Base-by-base conservation (phyloP, 441 rosid genomes). In the Erodium moschatum region DNA sequence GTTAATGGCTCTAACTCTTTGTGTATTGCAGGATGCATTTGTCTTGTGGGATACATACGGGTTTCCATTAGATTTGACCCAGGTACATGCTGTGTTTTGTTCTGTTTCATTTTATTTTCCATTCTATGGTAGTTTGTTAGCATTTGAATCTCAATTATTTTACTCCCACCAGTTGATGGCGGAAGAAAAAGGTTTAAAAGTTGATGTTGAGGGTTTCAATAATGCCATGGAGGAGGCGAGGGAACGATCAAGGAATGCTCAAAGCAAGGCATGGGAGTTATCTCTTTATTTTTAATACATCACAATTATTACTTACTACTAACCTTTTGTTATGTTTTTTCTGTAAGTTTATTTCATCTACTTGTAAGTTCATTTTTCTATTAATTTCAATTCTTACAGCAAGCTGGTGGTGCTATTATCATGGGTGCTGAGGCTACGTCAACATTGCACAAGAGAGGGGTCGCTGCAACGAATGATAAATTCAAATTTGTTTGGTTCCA, bases 381-480 rank as follows among this genome's bases (percentile, higher is more conserved):
- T 71, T 74, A 42, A 73, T 77, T 27, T 79, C 61, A 56, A 56
- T 48, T 44, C 81, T 70, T 76, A 44, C 85, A 91, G 99, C 96
- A 88, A 89, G 84, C 81, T 82, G 96, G 97, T 79, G 97, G 86
- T 54, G 82, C 89, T 73, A 85, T 91, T 75, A 83, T 80, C 71
- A 87, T 95, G 97, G 92, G 89, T 84, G 99, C 91, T 73, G 94
- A 94, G 82, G 96, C 97, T 70, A 94, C 97, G 24, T 85, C 94
- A 73, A 75, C 85, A 20, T 73, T 94, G 80, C 92, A 87, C 77
- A 85, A 77, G 87, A 83, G 78, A 72, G 96, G 87, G 63, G 82
- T 91, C 44, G 70, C 78, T 69, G 76, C 85, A n/a, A 90, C 97
- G 19, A 83, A 91, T 67, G 97, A 95, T 80, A 87, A 94, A 81